Base-by-base conservation (phyloP, 345 rosid genomes). In the Kandelia obovata region DNA sequence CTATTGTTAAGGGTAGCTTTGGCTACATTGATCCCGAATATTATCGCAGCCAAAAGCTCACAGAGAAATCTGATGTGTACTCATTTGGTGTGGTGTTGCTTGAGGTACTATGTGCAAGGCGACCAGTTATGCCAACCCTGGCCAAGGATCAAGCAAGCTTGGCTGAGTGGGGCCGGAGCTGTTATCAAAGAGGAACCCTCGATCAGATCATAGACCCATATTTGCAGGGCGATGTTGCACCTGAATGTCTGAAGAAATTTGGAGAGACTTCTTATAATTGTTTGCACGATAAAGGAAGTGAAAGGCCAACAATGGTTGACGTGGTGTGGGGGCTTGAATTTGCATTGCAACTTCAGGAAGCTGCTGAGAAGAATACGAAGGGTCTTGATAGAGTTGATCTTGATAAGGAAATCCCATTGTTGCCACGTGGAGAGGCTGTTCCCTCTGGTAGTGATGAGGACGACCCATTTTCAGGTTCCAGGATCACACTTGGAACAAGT, bases 61-160 rank as follows among this genome's bases (percentile, higher is more conserved):
- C 89, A 0, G 90, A 85, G 8, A 87, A 87, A 77, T 85, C 90
- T 0, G 95, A 89, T 70, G 90, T 87, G 49, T 89, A 89, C 67
- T 89, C 90, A 1, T 89, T 87, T 11, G 92, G 88, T 2, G 83
- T 85, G 26, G 90, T 87, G 57, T 35, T 87, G 62, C 76, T 78
- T 16, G 95, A 89, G 62, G 85, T 81, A 13, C 9, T 87, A 16
- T 83, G 87, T 11, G 86, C 80, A 11, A 67, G 87, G 62, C 75
- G 82, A 5, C 73, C 83, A 3, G 7, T 72, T 8, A 61, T 70
- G 27, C 61, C 68, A 32, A 30, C 62, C 60, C 13, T 20, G 2
- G 17, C 58, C 0, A 73, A 27, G 30, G 76, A 77, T 30, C 65
- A 82, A 64, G 58, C 61, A 39, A 79, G 76, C 69, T 76, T 87